Evolutionary conservation across 768 basidiomycete species (phyloP).

Genomic region (Boletus coccyginus): DNA sequence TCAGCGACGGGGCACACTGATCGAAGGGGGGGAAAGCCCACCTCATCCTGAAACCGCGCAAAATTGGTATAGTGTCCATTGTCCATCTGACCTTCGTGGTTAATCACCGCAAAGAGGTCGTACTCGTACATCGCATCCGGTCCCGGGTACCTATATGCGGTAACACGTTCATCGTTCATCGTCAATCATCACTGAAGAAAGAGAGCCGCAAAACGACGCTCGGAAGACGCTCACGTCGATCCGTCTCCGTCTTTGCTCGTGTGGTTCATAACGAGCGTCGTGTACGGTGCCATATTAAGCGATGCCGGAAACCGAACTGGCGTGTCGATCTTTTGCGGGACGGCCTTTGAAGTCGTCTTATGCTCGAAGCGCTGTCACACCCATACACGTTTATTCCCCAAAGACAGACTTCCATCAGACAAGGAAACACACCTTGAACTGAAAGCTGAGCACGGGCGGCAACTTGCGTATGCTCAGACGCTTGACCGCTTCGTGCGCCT

Average conservation of each 20-base stretch:
- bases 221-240: constrained; percentile 21
- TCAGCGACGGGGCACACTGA: background rate
- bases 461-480: constrained; percentile 81
- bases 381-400: background rate
- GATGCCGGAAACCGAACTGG: constrained; percentile 78
- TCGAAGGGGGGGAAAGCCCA: constrained; percentile 35
- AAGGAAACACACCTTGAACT: constrained; percentile 66
- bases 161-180: background rate
- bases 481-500: constrained; percentile 77
- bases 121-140: constrained; percentile 79
- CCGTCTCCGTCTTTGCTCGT: constrained; percentile 42
- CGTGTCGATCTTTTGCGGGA: constrained; percentile 82
- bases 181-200: no score
- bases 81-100: constrained; percentile 91
- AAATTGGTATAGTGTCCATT: constrained; percentile 94
- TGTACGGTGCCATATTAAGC: constrained; percentile 88
- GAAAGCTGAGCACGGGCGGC: constrained; percentile 88
- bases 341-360: constrained; percentile 65
- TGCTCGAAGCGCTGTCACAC: constrained; percentile 83
- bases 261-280: constrained; percentile 57
- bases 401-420: background rate
- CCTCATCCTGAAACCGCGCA: constrained; percentile 82
- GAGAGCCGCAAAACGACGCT: background rate
- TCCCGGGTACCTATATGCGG: constrained; percentile 41
- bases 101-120: constrained; percentile 90